A percentile compares a stretch with the other conserved stretches of the same genome.
These are phyloP conservation scores for Cicer arietinum DNA, from an alignment of 306 rosid species.

Conservation along the genomic window DNA sequence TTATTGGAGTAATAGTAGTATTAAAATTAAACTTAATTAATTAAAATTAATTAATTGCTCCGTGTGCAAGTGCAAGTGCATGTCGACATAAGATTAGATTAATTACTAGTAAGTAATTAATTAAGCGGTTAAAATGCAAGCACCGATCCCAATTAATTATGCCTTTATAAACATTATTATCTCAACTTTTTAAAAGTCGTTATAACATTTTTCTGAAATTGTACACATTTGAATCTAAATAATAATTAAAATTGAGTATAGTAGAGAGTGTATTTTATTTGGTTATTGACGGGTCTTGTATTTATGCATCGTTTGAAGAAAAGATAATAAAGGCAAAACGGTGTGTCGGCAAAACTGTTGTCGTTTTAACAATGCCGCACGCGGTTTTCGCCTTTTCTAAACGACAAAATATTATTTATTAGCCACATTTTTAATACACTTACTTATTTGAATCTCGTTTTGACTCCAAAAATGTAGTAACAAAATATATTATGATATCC, in stretches of 20 bases:
- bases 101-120: neutral
- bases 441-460: no score
- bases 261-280: neutral
- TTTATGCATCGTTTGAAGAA: constrained; percentile 1
- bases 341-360: constrained; percentile 35
- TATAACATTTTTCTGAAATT: no score
- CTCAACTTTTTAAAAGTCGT: no score
- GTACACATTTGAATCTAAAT: no score
- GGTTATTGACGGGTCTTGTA: constrained; percentile 1
- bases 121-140: constrained; percentile 6
- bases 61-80: constrained; percentile 5
- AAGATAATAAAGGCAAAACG: constrained; percentile 3
- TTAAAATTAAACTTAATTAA: no score
- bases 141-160: neutral
- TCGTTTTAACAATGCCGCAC: constrained; percentile 46
- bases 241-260: neutral
- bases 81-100: neutral
- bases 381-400: constrained; percentile 42
- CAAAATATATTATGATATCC: no score
- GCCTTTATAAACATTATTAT: no score
- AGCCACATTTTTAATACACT: neutral
- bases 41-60: no score
- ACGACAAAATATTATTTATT: neutral
- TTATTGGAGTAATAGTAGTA: no score
- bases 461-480: no score